Evolutionary conservation across 495 filamentous ascomycete genomes (phyloP).

Genomic region (Lentithecium fluviatile): DNA sequence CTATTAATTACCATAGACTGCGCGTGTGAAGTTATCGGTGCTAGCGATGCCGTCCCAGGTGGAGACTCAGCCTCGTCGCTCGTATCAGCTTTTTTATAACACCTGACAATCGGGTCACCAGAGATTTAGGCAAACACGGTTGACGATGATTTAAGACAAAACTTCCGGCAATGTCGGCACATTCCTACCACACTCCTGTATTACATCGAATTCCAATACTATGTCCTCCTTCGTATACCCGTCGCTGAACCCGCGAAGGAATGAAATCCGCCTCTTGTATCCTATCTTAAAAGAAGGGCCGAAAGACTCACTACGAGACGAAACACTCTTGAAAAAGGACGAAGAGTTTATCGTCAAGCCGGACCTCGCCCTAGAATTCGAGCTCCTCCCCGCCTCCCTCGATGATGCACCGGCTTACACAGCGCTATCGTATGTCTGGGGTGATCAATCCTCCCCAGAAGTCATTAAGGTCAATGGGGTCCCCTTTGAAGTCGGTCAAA

Average conservation of each 20-base stretch:
- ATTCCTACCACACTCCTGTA: too few species aligned
- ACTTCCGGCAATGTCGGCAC: too few species aligned
- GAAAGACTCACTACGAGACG: neutral
- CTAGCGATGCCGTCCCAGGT: too few species aligned
- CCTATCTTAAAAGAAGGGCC: neutral
- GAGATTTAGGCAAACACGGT: too few species aligned
- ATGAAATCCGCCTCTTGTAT: neutral
- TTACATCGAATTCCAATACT: too few species aligned
- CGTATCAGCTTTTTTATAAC: too few species aligned
- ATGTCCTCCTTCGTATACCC: neutral
- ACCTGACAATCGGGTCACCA: too few species aligned
- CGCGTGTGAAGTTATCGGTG: too few species aligned
- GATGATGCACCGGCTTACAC: neutral
- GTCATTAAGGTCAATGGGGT: neutral
- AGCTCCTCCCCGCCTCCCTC: neutral
- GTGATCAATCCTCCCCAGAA: neutral
- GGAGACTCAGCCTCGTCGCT: too few species aligned
- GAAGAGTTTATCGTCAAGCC: neutral
- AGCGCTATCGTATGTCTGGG: neutral
- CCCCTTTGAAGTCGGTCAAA: neutral
- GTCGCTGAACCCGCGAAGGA: neutral
- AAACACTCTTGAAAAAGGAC: neutral
- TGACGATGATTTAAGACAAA: too few species aligned
- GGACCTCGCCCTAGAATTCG: neutral
- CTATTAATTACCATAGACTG: too few species aligned